Percentiles rank a stretch among this genome's conserved stretches.
Conservation (phyloP, 805 yeast genomes). For the Wickerhamiella occidentalis region DNA sequence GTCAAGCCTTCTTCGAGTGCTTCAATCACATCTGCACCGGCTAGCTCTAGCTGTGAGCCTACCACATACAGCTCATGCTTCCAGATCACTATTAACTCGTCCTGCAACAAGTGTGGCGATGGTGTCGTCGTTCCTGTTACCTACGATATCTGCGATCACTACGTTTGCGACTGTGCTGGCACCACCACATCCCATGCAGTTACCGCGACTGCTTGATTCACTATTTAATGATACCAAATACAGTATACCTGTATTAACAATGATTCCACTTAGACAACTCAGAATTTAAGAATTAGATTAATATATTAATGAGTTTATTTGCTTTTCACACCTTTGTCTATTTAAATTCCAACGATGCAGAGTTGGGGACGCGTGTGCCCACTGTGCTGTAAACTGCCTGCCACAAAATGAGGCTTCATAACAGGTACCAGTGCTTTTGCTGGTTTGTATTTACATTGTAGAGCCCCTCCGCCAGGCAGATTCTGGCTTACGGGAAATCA, state of each 20-base stretch:
- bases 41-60: not conserved
- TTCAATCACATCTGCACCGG: conserved; percentile 3
- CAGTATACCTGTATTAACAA: not conserved
- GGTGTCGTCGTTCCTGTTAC: not conserved
- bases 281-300: not conserved
- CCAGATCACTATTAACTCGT: not conserved
- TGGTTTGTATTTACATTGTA: too few species aligned
- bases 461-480: too few species aligned
- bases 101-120: not conserved
- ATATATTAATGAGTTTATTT: not conserved
- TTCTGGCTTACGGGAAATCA: too few species aligned
- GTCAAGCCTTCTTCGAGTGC: not conserved
- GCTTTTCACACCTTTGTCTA: too few species aligned
- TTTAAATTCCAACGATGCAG: too few species aligned
- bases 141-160: conserved; percentile 4
- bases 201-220: not conserved
- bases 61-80: conserved; percentile 5
- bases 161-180: conserved; percentile 7
- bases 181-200: not conserved
- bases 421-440: too few species aligned
- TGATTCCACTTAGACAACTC: not conserved
- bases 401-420: too few species aligned
- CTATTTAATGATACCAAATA: not conserved
- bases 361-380: too few species aligned
- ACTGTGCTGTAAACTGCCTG: too few species aligned